Percentiles rank a stretch among this genome's conserved stretches.
These are phyloP conservation scores for Myxozyma neotropica DNA, from an alignment of 805 yeast species.

Conservation along the genomic window DNA sequence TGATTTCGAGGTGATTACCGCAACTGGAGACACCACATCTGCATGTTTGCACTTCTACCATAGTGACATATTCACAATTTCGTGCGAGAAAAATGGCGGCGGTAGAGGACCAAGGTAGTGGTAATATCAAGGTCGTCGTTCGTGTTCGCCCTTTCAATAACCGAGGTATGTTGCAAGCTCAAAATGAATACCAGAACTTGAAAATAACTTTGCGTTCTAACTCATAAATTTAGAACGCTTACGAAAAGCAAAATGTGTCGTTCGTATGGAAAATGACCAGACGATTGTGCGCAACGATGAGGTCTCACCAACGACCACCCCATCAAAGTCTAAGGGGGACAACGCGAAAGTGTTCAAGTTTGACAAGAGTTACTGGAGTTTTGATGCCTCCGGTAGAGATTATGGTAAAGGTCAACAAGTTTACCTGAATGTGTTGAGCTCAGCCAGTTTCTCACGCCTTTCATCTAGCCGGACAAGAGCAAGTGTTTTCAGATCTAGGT, in stretches of 20 bases:
- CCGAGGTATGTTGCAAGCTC: constrained; percentile 30
- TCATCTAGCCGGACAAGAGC: constrained; percentile 46
- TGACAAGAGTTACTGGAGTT: constrained; percentile 24
- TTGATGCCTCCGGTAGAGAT: constrained; percentile 36
- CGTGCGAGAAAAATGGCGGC: constrained; percentile 12
- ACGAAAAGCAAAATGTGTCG: constrained; percentile 25
- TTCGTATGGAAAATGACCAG: constrained; percentile 25
- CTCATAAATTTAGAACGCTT: constrained; percentile 14
- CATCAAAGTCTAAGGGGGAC: constrained; percentile 17
- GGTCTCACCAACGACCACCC: neutral
- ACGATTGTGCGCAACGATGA: constrained; percentile 16
- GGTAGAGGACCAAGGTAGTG: constrained; percentile 28
- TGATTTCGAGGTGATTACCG: too few species aligned
- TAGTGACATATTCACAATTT: neutral
- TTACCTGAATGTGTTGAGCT: constrained; percentile 42
- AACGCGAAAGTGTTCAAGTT: constrained; percentile 26
- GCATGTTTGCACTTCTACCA: too few species aligned
- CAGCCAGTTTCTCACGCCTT: too few species aligned
- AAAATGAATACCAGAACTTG: neutral
- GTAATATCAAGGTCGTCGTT: constrained; percentile 47
- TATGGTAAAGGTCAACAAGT: constrained; percentile 38
- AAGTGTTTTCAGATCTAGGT: constrained; percentile 59
- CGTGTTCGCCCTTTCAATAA: constrained; percentile 45
- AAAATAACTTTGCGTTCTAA: neutral
- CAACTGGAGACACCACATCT: too few species aligned